Conservation (phyloP, 495 filamentous ascomycete genomes). For the Echria macrotheca region DNA sequence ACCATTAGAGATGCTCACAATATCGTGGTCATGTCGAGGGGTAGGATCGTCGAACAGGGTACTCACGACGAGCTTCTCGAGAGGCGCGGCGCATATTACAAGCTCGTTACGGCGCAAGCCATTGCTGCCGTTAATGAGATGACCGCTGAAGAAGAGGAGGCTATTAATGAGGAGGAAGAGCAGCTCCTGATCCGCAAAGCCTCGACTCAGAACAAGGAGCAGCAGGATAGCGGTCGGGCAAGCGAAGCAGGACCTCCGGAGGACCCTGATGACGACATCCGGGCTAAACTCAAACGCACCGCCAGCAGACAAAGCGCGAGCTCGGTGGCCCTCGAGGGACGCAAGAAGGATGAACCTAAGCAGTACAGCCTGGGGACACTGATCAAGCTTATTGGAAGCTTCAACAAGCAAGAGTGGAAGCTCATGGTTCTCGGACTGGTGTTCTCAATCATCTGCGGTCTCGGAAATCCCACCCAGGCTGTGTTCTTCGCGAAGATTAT, state of each 20-base stretch:
- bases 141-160: slow-evolving; percentile 41
- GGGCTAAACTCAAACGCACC: slow-evolving; percentile 52
- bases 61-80: slow-evolving; percentile 64
- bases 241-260: slow-evolving; percentile 27
- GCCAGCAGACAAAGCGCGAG: slow-evolving; percentile 65
- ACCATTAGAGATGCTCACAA: slow-evolving; percentile 93
- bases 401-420: slow-evolving; percentile 71
- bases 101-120: slow-evolving; percentile 52
- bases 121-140: slow-evolving; percentile 56
- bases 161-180: slow-evolving; percentile 37
- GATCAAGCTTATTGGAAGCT: slow-evolving; percentile 74
- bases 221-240: slow-evolving; percentile 12
- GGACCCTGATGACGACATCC: slow-evolving; percentile 58
- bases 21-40: slow-evolving; percentile 86
- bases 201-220: slow-evolving; percentile 26
- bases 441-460: slow-evolving; percentile 74
- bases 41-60: slow-evolving; percentile 79
- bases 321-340: slow-evolving; percentile 58
- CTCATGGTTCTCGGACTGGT: slow-evolving; percentile 72
- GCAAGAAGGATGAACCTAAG: slow-evolving; percentile 38
- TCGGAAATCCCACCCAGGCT: slow-evolving; percentile 78
- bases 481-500: slow-evolving; percentile 91
- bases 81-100: slow-evolving; percentile 52
- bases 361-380: slow-evolving; percentile 73
- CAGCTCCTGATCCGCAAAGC: slow-evolving; percentile 43